Evolutionary conservation across 345 rosid genomes (phyloP), one percentile per base, ranked within the genome.

Genomic region (Conringia planisiliqua): DNA sequence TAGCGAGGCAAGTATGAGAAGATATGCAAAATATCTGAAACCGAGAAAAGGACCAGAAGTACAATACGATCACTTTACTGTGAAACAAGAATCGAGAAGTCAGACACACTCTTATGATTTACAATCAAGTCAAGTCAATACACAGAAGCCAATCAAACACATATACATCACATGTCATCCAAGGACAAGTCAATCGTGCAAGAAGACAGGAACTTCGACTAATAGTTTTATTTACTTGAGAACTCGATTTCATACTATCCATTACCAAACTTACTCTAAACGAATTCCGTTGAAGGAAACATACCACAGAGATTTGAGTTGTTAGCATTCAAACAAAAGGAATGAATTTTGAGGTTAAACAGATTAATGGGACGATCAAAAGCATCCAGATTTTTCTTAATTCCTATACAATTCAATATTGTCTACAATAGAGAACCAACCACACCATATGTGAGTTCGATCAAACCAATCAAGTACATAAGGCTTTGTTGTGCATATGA

Each of bases 1-100:
- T 91, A 91, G 82, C 90, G 86, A 1, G 99, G 97, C 86, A 94
- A 85, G 85, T 83, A 90, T 3, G 99, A 90, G 80, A 94, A 91
- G 18, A 94, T 84, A 66, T 94, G 95, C 84, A 93, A 66, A 20
- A 94, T 85, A 90, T 94, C 98, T 94, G 90, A 76, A 87, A 78
- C 79, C 72, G 29, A 68, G 65, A 57, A 18, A 29, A 70, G 22
- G 10, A n/a, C 72, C 66, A 72, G 16, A 2, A 64, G n/a, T 20
- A 59, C 22, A 66, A 62, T 10, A 40, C 54, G 48, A 51, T 81
- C 71, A 74, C 58, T 47, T 1, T 33, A 7, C 30, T 57, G 20
- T 22, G 40, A 16, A 62, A 29, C 9, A 70, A 46, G 38, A 70
- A 48, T 14, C 13, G 0, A 68, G 1, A 11, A 4, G 38, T 26